Conservation (phyloP, 2,329 filamentous ascomycete genomes). For the Xylaria sp. region DNA sequence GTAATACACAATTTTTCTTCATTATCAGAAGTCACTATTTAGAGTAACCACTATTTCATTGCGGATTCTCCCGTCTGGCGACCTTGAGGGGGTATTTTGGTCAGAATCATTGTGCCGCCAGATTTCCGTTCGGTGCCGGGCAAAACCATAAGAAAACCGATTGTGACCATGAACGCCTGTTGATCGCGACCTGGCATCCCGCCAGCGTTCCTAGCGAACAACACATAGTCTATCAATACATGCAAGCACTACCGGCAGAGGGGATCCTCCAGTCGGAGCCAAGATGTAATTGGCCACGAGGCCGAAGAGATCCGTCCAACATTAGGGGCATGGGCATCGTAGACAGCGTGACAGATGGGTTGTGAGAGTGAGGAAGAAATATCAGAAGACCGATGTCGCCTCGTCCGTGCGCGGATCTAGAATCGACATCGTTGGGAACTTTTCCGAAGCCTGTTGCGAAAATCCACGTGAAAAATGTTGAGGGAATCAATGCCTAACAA, state of each 20-base stretch:
- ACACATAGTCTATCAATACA: conserved; percentile 41
- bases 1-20: conserved; percentile 32
- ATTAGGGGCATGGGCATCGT: conserved; percentile 26
- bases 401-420: conserved; percentile 20
- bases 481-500: conserved; percentile 18
- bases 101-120: conserved; percentile 41
- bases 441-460: conserved; percentile 38
- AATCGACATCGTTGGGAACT: conserved; percentile 36
- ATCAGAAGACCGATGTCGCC: conserved; percentile 37
- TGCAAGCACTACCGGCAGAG: conserved; percentile 31
- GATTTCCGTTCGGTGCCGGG: conserved; percentile 38
- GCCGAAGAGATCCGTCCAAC: conserved; percentile 25
- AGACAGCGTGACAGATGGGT: conserved; percentile 26
- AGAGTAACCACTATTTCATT: conserved; percentile 35
- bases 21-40: conserved; percentile 39
- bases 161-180: conserved; percentile 40
- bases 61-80: conserved; percentile 35
- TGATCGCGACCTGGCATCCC: conserved; percentile 35
- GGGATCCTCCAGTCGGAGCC: conserved; percentile 26
- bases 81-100: conserved; percentile 38
- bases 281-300: conserved; percentile 20
- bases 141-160: conserved; percentile 36
- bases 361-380: conserved; percentile 31
- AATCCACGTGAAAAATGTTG: conserved; percentile 22
- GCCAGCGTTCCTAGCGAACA: conserved; percentile 32